Base-by-base conservation (phyloP, 352 stramenopile species). In the Pythium grandisporangium region DNA sequence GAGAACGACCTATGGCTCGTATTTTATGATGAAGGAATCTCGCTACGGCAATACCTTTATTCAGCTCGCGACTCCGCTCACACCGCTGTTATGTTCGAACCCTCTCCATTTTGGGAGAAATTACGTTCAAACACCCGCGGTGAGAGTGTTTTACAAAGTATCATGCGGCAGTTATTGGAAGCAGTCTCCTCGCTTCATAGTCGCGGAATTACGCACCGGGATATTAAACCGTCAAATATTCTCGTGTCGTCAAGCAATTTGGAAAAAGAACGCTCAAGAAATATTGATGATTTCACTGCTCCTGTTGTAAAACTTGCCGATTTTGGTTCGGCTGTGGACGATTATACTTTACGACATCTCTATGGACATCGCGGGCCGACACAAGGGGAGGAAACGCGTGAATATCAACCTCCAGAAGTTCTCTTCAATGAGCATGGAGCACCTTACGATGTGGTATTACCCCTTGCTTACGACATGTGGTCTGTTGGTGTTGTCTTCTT, bases 361-460 rank as follows among this genome's bases (percentile, higher is more conserved):
- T 93, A 96, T 58, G 42, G 48, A 20, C 37, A 49, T 12, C 43
- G 5, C 47, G 89, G 90, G 2, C 93, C 93, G 13, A 89, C 69
- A 25, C 74, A 93, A 53, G 69, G 58, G 12, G 95, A 98, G 61
- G 83, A 96, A 59, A 98, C 93, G 23, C 67, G 95, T 35, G 86
- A 98, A 53, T 98, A 98, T 61, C 84, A 96, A 40, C 89, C 93
- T 24, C 95, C 95, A 4, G 93, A 98, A 51, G 80, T 90, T n/a
- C 45, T 91, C 6, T 85, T 89, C 45, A 73, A 61, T 35, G 60
- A 68, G 27, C 56, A 62, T 42, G 63, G 64, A 1, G 58, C 63
- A 38, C 70, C 75, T 7, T 91, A 85, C 51, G 68, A 88, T 49
- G 71, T 61, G 33, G 53, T 48, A 26, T 45, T 55, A 6, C 78